These are phyloP conservation scores for Desmodesmus armatus DNA, from an alignment of 139 green algal species.

Conservation along the genomic window DNA sequence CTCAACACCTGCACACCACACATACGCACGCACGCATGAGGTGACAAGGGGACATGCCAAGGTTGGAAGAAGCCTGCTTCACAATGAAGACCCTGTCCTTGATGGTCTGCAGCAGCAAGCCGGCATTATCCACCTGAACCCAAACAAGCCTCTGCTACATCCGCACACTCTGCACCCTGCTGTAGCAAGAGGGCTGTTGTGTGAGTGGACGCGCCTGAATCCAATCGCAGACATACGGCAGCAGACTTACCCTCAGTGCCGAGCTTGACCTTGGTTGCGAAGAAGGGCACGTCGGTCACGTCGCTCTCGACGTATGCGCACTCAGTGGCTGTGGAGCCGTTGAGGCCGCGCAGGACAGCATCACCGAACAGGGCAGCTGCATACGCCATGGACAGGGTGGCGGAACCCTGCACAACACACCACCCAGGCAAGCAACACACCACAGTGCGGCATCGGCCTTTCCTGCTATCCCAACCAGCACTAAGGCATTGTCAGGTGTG, in stretches of 20 bases:
- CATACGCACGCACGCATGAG: background rate
- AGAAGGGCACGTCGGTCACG: conserved; percentile 90
- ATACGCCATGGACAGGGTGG: conserved; percentile 99
- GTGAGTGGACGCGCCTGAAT: too few species aligned
- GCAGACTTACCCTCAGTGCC: conserved; percentile 80
- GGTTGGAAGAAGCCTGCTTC: too few species aligned
- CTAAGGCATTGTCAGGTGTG: too few species aligned
- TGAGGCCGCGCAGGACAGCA: conserved; percentile 92
- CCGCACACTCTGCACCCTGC: too few species aligned
- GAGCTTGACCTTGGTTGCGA: conserved; percentile 92
- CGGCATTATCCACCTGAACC: too few species aligned
- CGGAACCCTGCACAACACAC: conserved; percentile 80
- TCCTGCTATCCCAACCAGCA: too few species aligned
- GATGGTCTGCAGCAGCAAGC: too few species aligned
- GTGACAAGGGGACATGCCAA: too few species aligned
- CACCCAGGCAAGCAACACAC: background rate
- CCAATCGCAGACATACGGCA: too few species aligned
- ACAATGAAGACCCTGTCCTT: too few species aligned
- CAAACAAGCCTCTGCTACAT: too few species aligned
- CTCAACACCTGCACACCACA: conserved; percentile 57
- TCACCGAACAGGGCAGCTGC: conserved; percentile 97
- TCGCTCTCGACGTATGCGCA: conserved; percentile 93
- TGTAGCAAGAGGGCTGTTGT: too few species aligned
- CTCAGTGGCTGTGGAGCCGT: conserved; percentile 80
- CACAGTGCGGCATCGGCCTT: background rate